Evolutionary conservation across 768 basidiomycete genomes (phyloP), one percentile per base, ranked within the genome.

Genomic region (Pulveroboletus sp.): DNA sequence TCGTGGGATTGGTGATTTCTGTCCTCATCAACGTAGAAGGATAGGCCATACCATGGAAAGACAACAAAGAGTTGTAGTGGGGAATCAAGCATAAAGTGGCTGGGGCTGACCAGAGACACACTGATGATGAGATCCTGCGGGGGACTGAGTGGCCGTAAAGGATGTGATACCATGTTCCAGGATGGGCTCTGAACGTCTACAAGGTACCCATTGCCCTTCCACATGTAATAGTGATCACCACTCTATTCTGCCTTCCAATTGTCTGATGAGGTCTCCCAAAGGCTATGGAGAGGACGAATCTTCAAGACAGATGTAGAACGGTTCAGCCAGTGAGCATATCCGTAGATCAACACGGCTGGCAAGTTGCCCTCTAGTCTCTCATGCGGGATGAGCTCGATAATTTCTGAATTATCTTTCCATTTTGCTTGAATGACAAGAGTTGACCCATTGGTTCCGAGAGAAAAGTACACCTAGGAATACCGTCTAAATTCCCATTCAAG

Each of bases 1-100:
- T n/a, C n/a, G n/a, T n/a, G n/a, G n/a, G n/a, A n/a, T n/a, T n/a
- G n/a, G n/a, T n/a, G n/a, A n/a, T n/a, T n/a, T n/a, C n/a, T n/a
- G n/a, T n/a, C n/a, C n/a, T 3, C 74, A 32, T 68, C 63, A 23
- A 74, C 23, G 37, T 65, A 66, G 40, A 79, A 78, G 1, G 66
- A 61, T 11, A 78, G 55, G 4, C 62, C 54, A 40, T 69, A 71
- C 7, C 72, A 72, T 20, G 74, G 74, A 5, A 79, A 57, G 0
- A 57, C 47, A 31, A 70, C 58, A 4, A 47, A 59, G 1, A 78
- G 46, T 4, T 35, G 42, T 14, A 27, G 21, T 10, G 29, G 34
- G 6, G 38, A 13, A n/a, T n/a, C n/a, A n/a, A n/a, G n/a, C 0
- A 19, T 25, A 9, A 31, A 10, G 10, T 24, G 32, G 25, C 32